These are phyloP conservation scores for Entelexis paramagnoliae DNA, from an alignment of 1,139 yeast species.

Conservation along the genomic window DNA sequence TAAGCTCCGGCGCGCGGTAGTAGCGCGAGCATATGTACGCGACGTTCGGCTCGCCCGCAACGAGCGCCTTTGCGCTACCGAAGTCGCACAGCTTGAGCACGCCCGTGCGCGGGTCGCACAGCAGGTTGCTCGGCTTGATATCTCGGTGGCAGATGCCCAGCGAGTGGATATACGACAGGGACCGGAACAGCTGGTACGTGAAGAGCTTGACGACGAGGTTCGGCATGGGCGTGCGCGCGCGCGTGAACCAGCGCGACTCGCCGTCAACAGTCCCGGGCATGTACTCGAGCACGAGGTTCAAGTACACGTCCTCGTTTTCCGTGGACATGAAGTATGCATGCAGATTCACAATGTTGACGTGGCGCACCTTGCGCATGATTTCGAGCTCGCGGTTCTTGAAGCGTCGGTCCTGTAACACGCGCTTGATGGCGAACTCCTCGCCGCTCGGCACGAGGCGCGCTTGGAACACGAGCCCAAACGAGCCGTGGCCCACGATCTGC, in stretches of 20 bases:
- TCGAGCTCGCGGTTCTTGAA: conserved; percentile 95
- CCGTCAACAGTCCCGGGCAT: conserved; percentile 92
- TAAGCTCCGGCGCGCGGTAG: conserved; percentile 89
- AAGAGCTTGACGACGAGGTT: conserved; percentile 77
- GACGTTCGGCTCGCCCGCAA: conserved; percentile 86
- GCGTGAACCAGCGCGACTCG: conserved; percentile 75
- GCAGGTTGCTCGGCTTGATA: conserved; percentile 88
- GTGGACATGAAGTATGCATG: conserved; percentile 81
- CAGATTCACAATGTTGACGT: conserved; percentile 78
- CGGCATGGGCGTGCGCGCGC: conserved; percentile 71
- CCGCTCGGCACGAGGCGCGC: conserved; percentile 68
- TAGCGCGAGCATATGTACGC: conserved; percentile 93
- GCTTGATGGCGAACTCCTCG: conserved; percentile 79
- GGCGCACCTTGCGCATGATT: conserved; percentile 83
- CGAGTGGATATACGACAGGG: conserved; percentile 82
- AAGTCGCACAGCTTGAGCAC: conserved; percentile 88
- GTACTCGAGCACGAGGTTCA: conserved; percentile 80
- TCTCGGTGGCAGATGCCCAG: conserved; percentile 94
- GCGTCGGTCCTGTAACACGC: conserved; percentile 88
- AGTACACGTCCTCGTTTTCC: conserved; percentile 64
- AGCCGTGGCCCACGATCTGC: conserved; percentile 92
- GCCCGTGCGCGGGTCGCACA: conserved; percentile 77
- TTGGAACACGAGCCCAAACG: conserved; percentile 92
- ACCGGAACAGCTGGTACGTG: conserved; percentile 84
- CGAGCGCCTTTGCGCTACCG: conserved; percentile 93